phyloP scores from a whole-genome alignment of 345 rosid species.

The Gossypium stocksii region DNA sequence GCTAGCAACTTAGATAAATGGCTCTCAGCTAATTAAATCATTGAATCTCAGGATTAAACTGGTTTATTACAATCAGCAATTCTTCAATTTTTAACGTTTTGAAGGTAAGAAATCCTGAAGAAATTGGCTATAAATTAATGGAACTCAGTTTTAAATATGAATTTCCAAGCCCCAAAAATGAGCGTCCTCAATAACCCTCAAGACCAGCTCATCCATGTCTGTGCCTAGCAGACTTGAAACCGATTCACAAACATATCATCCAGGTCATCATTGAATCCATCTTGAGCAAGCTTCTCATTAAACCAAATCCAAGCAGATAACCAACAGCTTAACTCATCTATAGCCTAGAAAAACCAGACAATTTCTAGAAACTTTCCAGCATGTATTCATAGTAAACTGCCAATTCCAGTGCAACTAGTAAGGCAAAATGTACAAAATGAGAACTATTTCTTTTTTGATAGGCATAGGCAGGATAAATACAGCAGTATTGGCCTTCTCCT shows the following conservation, averaged over 20 bases:
- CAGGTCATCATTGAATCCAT: neutral
- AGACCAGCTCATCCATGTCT: neutral
- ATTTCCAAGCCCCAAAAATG: neutral
- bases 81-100: neutral
- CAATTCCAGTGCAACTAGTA: neutral
- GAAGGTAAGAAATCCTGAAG: neutral
- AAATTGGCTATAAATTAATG: neutral
- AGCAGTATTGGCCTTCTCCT: neutral
- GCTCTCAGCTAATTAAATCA: neutral
- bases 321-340: neutral
- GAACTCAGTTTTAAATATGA: neutral
- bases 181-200: neutral
- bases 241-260: neutral
- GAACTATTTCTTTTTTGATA: neutral
- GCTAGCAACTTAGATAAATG: neutral
- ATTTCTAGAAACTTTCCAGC: neutral
- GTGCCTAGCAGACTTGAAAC: neutral
- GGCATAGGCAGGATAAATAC: neutral
- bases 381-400: neutral
- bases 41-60: neutral
- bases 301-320: slow-evolving; percentile 4
- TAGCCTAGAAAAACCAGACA: neutral
- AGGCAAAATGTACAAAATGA: neutral
- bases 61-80: neutral
- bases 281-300: neutral